phyloP scores from a whole-genome alignment of 345 rosid genomes.

The Acer yangbiense region DNA sequence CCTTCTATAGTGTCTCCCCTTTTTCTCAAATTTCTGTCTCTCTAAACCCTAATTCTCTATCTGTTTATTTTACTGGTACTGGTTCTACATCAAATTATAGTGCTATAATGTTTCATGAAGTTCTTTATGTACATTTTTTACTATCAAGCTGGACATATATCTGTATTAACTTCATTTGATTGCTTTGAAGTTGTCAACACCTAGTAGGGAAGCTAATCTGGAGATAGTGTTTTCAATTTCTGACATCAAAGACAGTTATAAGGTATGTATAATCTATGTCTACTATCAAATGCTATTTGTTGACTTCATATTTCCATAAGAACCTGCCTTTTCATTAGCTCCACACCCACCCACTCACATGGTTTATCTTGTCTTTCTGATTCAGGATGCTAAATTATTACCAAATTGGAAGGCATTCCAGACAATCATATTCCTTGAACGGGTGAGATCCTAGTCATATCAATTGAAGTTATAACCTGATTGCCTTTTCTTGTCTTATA shows the following conservation, averaged over 20 bases:
- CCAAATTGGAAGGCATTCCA: conserved; percentile 96
- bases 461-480: not conserved
- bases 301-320: not conserved
- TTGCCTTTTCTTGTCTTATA: not conserved
- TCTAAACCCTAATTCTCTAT: too few species aligned
- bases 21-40: too few species aligned
- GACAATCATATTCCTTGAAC: conserved; percentile 82
- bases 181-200: conserved; percentile 32
- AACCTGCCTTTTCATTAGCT: conserved; percentile 5
- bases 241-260: conserved; percentile 67
- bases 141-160: conserved; percentile 16
- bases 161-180: not conserved
- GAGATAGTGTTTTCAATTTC: conserved; percentile 54
- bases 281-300: conserved; percentile 10
- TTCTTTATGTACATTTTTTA: not conserved
- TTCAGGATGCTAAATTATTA: conserved; percentile 64
- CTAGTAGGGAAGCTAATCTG: conserved; percentile 39
- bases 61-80: too few species aligned
- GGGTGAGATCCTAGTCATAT: conserved; percentile 46
- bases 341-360: not conserved
- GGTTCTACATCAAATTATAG: not conserved
- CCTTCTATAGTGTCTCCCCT: too few species aligned
- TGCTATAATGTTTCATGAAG: not conserved
- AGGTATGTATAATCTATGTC: conserved; percentile 40
- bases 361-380: conserved; percentile 13